Percentiles rank a stretch among this genome's conserved stretches.
Evolutionary conservation across 2,329 filamentous ascomycete genomes (phyloP).

Genomic region (Trichoderma lentiforme): DNA sequence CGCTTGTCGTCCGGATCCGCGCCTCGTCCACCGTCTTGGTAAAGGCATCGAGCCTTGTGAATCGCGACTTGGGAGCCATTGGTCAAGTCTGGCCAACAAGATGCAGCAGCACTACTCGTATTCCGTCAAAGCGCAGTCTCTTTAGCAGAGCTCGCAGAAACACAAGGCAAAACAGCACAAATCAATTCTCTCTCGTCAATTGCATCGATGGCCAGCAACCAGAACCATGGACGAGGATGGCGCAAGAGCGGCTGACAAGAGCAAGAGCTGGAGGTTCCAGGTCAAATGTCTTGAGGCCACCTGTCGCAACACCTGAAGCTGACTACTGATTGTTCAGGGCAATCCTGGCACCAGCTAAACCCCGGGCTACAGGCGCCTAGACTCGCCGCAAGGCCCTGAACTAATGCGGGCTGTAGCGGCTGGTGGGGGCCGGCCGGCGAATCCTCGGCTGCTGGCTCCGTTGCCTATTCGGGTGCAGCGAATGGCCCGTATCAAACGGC

Average conservation of each 20-base stretch:
- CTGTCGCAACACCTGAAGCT: slow-evolving; percentile 31
- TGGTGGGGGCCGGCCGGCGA: slow-evolving; percentile 20
- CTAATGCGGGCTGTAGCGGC: slow-evolving; percentile 15
- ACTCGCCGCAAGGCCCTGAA: slow-evolving; percentile 12
- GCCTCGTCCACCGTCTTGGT: slow-evolving; percentile 99
- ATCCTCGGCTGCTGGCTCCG: slow-evolving; percentile 18
- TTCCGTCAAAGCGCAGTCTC: slow-evolving; percentile 1
- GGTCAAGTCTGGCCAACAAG: neutral
- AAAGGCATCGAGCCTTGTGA: slow-evolving; percentile 96
- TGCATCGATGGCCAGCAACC: slow-evolving; percentile 10
- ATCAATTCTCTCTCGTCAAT: slow-evolving; percentile 11
- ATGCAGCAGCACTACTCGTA: neutral
- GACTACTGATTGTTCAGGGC: slow-evolving; percentile 1
- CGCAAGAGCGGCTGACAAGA: slow-evolving; percentile 16
- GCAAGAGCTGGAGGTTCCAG: neutral
- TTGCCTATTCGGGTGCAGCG: slow-evolving; percentile 3
- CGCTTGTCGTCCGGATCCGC: slow-evolving; percentile 89
- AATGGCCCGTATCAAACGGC: neutral
- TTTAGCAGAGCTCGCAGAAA: slow-evolving; percentile 6
- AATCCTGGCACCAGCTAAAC: neutral
- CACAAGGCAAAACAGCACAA: neutral
- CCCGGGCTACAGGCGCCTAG: slow-evolving; percentile 6
- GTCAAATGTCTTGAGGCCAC: slow-evolving; percentile 30
- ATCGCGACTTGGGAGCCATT: slow-evolving; percentile 90
- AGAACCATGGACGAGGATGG: slow-evolving; percentile 16